Evolutionary conservation across 2,329 filamentous ascomycete genomes (phyloP), one percentile per base, ranked within the genome.

Genomic region (Niveomyces coronatus): DNA sequence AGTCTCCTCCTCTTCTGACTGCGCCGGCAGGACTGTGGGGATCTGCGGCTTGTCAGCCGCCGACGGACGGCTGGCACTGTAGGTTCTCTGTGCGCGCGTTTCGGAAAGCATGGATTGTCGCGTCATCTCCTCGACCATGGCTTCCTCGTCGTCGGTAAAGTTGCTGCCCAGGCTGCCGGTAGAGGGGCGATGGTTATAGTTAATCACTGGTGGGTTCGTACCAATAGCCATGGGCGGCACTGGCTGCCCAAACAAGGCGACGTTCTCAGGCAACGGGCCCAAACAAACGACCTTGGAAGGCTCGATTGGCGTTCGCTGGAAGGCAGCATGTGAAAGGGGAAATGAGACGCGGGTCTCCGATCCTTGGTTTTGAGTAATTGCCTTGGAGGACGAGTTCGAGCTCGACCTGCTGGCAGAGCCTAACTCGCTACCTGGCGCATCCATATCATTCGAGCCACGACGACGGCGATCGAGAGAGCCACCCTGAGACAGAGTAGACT

Each of bases 121-220:
- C 9, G 50, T 47, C 28, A 55, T 39, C 37, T 55, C 54, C 26
- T 52, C 50, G 22, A 48, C 49, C 10, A 55, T 47, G 6, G 54
- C 51, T 42, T 69, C 66, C 44, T 76, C 68, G 17, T 75, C 67
- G 9, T 71, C 64, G 0, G 72, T 76, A 46, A 64, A 76, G 41
- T 76, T 73, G 50, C 72, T 76, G 15, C 71, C 71, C 7, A 76
- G 51, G 3, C 70, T 75, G 40, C 66, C 63, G 22, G 55, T 56
- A 5, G 53, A 56, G 7, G 39, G 31, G 16, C 45, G 43, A 27
- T 35, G 29, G 17, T 23, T 17, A n/a, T 34, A 20, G 27, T 38
- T 24, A 29, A 26, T 23, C 13, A 14, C 22, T 10, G 29, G 36
- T 6, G 8, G 24, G 33, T 26, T 9, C 20, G 31, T 30, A 28